Evolutionary conservation across 106 monocot genomes (phyloP), one percentile per base, ranked within the genome.

Genomic region (Acorus gramineus): DNA sequence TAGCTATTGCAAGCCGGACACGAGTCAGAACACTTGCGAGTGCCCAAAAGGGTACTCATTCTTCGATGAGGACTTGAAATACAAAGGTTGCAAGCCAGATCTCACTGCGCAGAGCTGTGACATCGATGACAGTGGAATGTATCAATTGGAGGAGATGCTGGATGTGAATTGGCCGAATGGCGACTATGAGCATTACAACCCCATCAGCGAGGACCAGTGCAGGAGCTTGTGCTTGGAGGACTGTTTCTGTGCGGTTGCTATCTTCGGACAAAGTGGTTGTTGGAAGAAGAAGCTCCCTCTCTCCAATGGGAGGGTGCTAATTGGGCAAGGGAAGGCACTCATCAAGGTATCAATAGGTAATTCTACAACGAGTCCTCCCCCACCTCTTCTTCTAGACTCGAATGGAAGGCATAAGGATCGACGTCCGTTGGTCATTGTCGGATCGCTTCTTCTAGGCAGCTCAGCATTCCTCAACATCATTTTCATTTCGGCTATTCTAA

Each of bases 231-330:
- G 80, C 55, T 45, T 75, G 49, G 50, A 5, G 6, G 80, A 80
- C 64, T 80, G 80, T 43, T 63, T 76, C 52, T 80, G 80, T 53
- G 75, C 61, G 0, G 71, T 55, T 5, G 80, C 57, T 5, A 56
- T 67, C 12, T 67, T 44, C 8, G 14, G 6, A 2, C 10, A 8
- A 0, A 6, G 3, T 0, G 8, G 13, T 4, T 74, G 67, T 46
- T 67, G 61, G 61, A 74, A 67, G 74, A 74, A 68, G 55, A 67
- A 55, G 66, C 9, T 61, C 5, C 74, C 74, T 0, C 49, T 67
- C 2, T 49, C 61, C 43, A 59, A 11, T 0, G 74, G 74, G 0
- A 28, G 10, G 46, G 53, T 7, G 0, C 11, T 0, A 2, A 42
- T 4, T 5, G 14, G 3, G 2, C 14, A 8, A 42, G 47, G 47